Percentiles rank a stretch among this genome's conserved stretches.
Conservation (phyloP, 1,284 basidiomycete species). For the Macrocystidia cucumis region DNA sequence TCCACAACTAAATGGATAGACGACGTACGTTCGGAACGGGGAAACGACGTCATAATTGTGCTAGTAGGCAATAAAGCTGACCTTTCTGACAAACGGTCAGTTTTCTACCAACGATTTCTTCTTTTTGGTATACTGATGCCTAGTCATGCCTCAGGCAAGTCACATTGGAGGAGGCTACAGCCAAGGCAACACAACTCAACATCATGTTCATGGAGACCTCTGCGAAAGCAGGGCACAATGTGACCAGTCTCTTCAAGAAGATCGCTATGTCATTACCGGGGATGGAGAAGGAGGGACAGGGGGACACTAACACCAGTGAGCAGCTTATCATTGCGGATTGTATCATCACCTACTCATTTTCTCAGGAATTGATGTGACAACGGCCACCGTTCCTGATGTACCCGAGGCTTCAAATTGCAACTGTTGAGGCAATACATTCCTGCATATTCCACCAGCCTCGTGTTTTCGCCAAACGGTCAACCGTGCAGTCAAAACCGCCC, state of each 20-base stretch:
- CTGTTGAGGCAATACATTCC: too few species aligned
- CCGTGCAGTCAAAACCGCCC: too few species aligned
- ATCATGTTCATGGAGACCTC: conserved; percentile 99
- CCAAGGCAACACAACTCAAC: conserved; percentile 86
- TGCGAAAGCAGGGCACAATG: conserved; percentile 98
- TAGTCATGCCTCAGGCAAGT: conserved; percentile 67
- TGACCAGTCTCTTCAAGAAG: conserved; percentile 98
- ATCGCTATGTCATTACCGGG: conserved; percentile 98
- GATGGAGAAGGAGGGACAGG: conserved; percentile 79
- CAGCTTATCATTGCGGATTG: conserved; percentile 1
- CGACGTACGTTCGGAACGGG: conserved; percentile 95
- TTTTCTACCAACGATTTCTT: conserved; percentile 2
- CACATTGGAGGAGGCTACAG: conserved; percentile 95
- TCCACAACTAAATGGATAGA: conserved; percentile 99
- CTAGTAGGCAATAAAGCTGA: conserved; percentile 99
- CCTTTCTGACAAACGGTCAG: conserved; percentile 84
- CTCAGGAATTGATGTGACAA: conserved; percentile 77
- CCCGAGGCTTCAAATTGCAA: conserved; percentile 75
- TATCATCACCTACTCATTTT: conserved; percentile 6
- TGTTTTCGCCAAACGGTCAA: too few species aligned
- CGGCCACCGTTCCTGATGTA: conserved; percentile 50
- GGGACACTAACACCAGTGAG: conserved; percentile 69
- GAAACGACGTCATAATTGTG: conserved; percentile 98
- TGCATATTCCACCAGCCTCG: too few species aligned
- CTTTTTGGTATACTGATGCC: conserved; percentile 2